A percentile compares a stretch with the other conserved stretches of the same genome.
These are phyloP conservation scores for Nannochloropsis oceanica DNA, from an alignment of 108 stramenopile genomes.

Conservation along the genomic window DNA sequence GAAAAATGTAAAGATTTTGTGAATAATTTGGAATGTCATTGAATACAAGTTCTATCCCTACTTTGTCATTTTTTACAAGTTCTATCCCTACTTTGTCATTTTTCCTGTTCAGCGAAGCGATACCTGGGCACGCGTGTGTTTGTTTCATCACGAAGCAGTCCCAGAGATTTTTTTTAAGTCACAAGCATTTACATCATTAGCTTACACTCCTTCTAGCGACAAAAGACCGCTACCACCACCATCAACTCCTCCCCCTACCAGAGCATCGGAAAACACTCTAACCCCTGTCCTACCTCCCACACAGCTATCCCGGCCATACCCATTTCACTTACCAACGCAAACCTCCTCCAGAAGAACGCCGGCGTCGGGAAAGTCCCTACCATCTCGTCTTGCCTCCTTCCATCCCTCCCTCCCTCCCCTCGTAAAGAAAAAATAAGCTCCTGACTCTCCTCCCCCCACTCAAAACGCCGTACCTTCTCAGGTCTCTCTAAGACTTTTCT, in stretches of 20 bases:
- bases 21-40: too few species aligned
- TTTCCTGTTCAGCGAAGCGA: too few species aligned
- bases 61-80: too few species aligned
- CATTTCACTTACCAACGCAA: neutral
- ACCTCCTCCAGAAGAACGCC: neutral
- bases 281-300: neutral
- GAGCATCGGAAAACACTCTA: neutral
- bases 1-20: too few species aligned
- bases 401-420: neutral
- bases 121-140: too few species aligned
- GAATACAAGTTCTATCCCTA: too few species aligned
- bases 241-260: neutral
- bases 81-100: too few species aligned
- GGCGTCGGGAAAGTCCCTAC: neutral
- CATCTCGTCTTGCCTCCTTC: neutral
- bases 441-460: neutral
- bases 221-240: too few species aligned
- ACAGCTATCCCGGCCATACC: neutral
- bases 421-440: neutral
- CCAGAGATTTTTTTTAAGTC: too few species aligned
- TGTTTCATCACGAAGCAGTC: too few species aligned
- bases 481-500: neutral
- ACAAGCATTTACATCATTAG: too few species aligned
- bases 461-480: neutral
- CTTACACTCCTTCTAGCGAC: too few species aligned